phyloP scores from a whole-genome alignment of 495 filamentous ascomycete species.

The Echria macrotheca region DNA sequence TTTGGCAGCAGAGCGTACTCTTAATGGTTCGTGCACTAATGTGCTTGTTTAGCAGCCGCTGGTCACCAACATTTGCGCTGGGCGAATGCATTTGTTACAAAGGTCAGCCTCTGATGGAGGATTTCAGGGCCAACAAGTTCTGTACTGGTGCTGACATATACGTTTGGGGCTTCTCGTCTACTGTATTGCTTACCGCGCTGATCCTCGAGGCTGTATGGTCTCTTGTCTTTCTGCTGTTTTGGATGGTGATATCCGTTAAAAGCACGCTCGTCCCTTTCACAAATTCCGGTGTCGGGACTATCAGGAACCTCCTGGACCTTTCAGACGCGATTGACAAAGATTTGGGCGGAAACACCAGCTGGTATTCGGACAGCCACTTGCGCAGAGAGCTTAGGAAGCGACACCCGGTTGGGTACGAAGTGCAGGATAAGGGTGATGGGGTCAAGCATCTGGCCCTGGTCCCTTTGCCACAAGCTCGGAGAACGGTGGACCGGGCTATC shows the following conservation, averaged over 20 bases:
- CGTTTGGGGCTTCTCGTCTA: constrained; percentile 4
- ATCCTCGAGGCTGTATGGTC: constrained; percentile 4
- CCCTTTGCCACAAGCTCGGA: too few species aligned
- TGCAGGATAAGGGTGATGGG: neutral
- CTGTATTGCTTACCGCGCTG: neutral
- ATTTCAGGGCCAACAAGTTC: neutral
- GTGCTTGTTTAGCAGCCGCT: neutral
- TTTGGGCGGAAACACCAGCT: neutral
- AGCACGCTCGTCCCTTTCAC: neutral
- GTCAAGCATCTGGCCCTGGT: neutral
- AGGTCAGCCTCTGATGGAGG: constrained; percentile 5
- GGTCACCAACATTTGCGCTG: too few species aligned
- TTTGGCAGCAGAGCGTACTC: neutral
- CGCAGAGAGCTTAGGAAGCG: neutral
- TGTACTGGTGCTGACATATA: constrained; percentile 1
- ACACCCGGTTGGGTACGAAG: neutral
- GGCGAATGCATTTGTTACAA: constrained; percentile 10
- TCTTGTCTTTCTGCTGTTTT: neutral
- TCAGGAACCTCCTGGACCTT: constrained; percentile 6
- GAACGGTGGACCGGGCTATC: too few species aligned
- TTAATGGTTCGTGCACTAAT: neutral
- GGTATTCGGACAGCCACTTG: neutral
- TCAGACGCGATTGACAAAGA: neutral
- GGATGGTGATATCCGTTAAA: too few species aligned
- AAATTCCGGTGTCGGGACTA: neutral